These are phyloP conservation scores for Quercus robur DNA, from an alignment of 306 rosid species.

Conservation along the genomic window DNA sequence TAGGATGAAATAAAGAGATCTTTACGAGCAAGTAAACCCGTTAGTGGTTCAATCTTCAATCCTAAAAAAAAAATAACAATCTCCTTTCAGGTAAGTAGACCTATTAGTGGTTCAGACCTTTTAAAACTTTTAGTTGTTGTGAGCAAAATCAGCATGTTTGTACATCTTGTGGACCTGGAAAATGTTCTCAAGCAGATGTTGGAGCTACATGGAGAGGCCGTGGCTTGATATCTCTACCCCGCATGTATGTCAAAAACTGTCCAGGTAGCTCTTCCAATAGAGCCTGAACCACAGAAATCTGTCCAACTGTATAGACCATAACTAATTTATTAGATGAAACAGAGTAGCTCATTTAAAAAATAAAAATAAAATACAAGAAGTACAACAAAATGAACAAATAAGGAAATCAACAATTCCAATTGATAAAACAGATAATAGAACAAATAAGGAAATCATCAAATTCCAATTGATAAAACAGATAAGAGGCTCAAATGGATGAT, in stretches of 20 bases:
- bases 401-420: background rate
- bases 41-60: too few species aligned
- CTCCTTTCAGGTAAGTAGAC: too few species aligned
- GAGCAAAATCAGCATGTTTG: too few species aligned
- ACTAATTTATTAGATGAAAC: background rate
- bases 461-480: too few species aligned
- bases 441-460: too few species aligned
- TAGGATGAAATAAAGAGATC: too few species aligned
- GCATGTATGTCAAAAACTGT: constrained; percentile 73
- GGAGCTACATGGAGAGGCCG: constrained; percentile 7
- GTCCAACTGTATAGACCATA: constrained; percentile 44
- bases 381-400: background rate
- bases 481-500: too few species aligned
- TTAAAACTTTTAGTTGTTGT: too few species aligned
- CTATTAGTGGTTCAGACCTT: too few species aligned
- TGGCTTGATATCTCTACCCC: constrained; percentile 55
- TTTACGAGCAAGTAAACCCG: too few species aligned
- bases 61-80: too few species aligned
- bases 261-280: constrained; percentile 81
- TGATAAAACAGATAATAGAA: background rate
- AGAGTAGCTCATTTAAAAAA: background rate
- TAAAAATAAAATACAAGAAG: background rate
- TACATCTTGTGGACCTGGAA: background rate
- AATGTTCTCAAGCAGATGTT: constrained; percentile 5
- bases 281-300: constrained; percentile 58